Evolutionary conservation across 352 stramenopile genomes (phyloP).

Genomic region (Globisporangium cederbergense): DNA sequence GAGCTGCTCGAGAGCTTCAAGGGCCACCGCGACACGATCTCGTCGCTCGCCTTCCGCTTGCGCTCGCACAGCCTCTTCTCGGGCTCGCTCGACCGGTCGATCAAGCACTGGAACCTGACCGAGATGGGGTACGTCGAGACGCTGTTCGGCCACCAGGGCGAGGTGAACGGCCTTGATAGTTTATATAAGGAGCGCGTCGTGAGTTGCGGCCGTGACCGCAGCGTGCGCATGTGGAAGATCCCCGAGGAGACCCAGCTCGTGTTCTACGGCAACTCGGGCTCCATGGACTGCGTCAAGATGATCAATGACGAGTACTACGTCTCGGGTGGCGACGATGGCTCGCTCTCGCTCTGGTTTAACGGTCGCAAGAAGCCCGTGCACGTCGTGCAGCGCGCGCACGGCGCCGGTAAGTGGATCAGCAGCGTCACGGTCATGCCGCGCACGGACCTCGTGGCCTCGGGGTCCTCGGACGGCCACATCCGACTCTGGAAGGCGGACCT

Average conservation of each 20-base stretch:
- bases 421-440: conserved; percentile 85
- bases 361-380: conserved; percentile 91
- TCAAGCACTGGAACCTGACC: conserved; percentile 95
- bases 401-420: conserved; percentile 86
- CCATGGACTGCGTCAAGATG: conserved; percentile 92
- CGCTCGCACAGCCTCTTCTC: conserved; percentile 91
- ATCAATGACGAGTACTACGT: conserved; percentile 92
- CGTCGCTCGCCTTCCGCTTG: conserved; percentile 83
- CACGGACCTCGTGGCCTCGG: conserved; percentile 90
- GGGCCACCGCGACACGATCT: conserved; percentile 89
- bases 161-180: conserved; percentile 89
- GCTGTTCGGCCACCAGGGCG: conserved; percentile 91
- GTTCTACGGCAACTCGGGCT: conserved; percentile 88
- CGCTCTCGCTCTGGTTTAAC: conserved; percentile 91
- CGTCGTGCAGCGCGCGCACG: conserved; percentile 83
- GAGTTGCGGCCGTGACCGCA: conserved; percentile 88
- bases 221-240: conserved; percentile 95
- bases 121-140: conserved; percentile 96
- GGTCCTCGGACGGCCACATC: conserved; percentile 89
- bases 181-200: conserved; percentile 90
- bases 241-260: conserved; percentile 93
- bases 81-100: conserved; percentile 88
- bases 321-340: conserved; percentile 88
- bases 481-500: conserved; percentile 90
- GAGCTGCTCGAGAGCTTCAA: conserved; percentile 86